A percentile compares a stretch with the other conserved stretches of the same genome.
phyloP scores from a whole-genome alignment of 1,139 yeast genomes.

The Candida glucosophila region DNA sequence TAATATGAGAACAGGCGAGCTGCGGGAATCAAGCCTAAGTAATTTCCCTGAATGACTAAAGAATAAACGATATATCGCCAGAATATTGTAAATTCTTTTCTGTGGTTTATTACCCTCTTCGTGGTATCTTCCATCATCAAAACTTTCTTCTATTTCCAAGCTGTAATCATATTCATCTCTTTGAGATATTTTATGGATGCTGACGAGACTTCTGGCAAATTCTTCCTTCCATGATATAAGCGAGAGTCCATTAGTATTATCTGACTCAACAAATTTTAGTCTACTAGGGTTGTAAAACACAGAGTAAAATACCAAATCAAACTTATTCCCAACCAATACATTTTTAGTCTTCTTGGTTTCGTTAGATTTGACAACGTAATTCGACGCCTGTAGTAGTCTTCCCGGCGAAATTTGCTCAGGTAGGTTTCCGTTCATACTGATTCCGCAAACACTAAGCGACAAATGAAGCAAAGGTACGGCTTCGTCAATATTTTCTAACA shows the following conservation, averaged over 20 bases:
- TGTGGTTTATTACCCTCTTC: constrained; percentile 35
- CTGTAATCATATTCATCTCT: constrained; percentile 29
- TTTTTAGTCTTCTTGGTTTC: constrained; percentile 3
- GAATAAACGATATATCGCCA: constrained; percentile 45
- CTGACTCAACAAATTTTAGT: constrained; percentile 23
- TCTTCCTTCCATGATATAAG: constrained; percentile 71
- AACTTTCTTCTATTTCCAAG: constrained; percentile 47
- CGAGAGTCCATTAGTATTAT: constrained; percentile 13
- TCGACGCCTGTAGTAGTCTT: constrained; percentile 56
- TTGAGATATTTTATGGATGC: constrained; percentile 22
- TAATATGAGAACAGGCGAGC: constrained; percentile 61
- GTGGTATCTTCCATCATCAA: constrained; percentile 71
- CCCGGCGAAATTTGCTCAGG: constrained; percentile 58
- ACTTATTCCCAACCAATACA: constrained; percentile 50
- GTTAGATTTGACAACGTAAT: constrained; percentile 30
- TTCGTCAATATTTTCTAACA: constrained; percentile 52
- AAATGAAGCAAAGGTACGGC: constrained; percentile 64
- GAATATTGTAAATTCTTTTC: constrained; percentile 26
- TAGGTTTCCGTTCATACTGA: constrained; percentile 44
- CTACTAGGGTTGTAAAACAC: constrained; percentile 57
- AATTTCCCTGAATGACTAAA: constrained; percentile 69
- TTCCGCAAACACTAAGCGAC: constrained; percentile 65
- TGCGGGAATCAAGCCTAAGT: constrained; percentile 54
- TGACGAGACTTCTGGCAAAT: constrained; percentile 47
- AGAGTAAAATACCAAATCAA: constrained; percentile 52